phyloP scores from a whole-genome alignment of 768 basidiomycete genomes.

The Termitomyces sp. region DNA sequence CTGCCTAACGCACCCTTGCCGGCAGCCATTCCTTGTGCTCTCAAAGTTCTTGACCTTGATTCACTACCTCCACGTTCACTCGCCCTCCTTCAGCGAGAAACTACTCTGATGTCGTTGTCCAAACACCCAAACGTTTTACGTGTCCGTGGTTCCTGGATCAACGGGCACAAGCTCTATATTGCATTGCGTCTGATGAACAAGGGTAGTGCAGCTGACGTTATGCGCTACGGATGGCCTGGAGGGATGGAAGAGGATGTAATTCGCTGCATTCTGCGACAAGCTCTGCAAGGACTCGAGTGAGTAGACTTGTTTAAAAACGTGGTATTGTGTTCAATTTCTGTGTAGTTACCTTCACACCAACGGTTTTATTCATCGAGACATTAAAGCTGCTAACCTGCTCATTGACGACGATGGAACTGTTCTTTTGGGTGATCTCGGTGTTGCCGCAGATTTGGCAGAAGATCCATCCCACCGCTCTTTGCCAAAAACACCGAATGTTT shows the following conservation, averaged over 20 bases:
- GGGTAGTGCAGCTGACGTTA: conserved; percentile 81
- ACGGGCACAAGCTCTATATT: conserved; percentile 79
- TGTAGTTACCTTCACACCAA: conserved; percentile 83
- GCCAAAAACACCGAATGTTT: conserved; percentile 22
- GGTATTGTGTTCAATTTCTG: conserved; percentile 1
- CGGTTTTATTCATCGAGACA: conserved; percentile 87
- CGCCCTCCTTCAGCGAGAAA: conserved; percentile 75
- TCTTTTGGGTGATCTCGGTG: conserved; percentile 87
- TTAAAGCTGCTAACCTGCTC: conserved; percentile 92
- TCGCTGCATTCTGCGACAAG: conserved; percentile 78
- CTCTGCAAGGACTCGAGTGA: conserved; percentile 82
- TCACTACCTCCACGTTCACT: conserved; percentile 64
- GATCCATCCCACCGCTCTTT: conserved; percentile 36
- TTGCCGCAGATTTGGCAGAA: conserved; percentile 78
- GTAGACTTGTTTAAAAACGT: conserved; percentile 17
- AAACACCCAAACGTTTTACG: conserved; percentile 93
- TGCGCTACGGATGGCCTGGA: conserved; percentile 80
- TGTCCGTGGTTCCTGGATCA: conserved; percentile 86
- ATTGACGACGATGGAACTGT: conserved; percentile 90
- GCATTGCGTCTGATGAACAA: conserved; percentile 88
- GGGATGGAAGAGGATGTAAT: conserved; percentile 90
- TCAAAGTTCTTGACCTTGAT: conserved; percentile 90
- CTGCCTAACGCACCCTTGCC: conserved; percentile 9
- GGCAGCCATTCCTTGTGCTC: conserved; percentile 56
- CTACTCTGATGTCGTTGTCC: conserved; percentile 85